Evolutionary conservation across 805 yeast species (phyloP).

Genomic region (Candida tammaniensis): DNA sequence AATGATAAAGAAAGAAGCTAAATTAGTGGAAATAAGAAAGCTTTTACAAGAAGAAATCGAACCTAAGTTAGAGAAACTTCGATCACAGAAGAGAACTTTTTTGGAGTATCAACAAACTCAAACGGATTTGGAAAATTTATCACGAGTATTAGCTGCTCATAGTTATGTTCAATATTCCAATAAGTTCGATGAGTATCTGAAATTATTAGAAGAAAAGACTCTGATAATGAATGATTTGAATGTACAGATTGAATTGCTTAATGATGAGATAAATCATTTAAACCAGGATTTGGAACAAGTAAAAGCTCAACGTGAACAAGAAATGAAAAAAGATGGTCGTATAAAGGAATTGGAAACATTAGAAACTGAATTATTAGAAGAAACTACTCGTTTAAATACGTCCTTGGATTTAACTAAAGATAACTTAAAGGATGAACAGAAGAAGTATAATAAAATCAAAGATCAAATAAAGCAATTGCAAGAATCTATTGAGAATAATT

Average conservation of each 20-base stretch:
- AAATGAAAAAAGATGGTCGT: conserved; percentile 57
- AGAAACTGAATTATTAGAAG: conserved; percentile 58
- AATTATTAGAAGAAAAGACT: conserved; percentile 41
- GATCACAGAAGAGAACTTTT: conserved; percentile 78
- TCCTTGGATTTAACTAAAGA: conserved; percentile 55
- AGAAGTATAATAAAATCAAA: conserved; percentile 30
- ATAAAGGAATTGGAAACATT: conserved; percentile 56
- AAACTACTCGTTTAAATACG: conserved; percentile 66
- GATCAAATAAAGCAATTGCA: conserved; percentile 32
- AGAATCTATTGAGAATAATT: conserved; percentile 29
- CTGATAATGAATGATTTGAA: conserved; percentile 39
- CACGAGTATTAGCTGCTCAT: conserved; percentile 74
- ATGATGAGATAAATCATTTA: conserved; percentile 55
- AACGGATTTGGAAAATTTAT: conserved; percentile 70
- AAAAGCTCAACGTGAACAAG: conserved; percentile 52
- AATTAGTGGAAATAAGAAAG: conserved; percentile 71
- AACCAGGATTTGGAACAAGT: conserved; percentile 58
- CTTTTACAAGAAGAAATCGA: conserved; percentile 84
- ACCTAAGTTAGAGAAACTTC: conserved; percentile 80
- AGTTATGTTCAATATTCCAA: conserved; percentile 51
- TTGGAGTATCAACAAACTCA: conserved; percentile 85
- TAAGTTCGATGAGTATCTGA: conserved; percentile 43
- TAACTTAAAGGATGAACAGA: conserved; percentile 53
- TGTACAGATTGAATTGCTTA: conserved; percentile 43
- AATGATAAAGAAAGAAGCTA: conserved; percentile 86